Evolutionary conservation across 176 grass and related monocot genomes (phyloP).

Genomic region (Triticum urartu): DNA sequence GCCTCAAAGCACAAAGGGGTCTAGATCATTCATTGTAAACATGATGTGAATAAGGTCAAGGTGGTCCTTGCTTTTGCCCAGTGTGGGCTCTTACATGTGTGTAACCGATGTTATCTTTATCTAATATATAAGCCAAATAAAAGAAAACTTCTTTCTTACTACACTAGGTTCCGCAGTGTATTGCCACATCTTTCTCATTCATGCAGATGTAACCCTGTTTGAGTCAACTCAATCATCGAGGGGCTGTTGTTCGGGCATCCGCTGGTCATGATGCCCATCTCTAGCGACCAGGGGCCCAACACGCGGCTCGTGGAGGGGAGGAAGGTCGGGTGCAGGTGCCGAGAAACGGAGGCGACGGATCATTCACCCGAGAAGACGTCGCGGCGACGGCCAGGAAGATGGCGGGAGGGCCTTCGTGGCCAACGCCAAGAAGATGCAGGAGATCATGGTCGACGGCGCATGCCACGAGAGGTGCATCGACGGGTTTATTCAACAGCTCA

Average conservation of each 20-base stretch:
- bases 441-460: conserved; percentile 5
- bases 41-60: too few species aligned
- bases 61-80: too few species aligned
- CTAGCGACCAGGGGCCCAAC: conserved; percentile 25
- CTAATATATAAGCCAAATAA: too few species aligned
- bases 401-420: background rate
- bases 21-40: too few species aligned
- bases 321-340: conserved; percentile 2
- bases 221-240: conserved; percentile 6
- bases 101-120: too few species aligned
- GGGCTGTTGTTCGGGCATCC: conserved; percentile 40
- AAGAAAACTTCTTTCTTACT: too few species aligned
- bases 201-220: too few species aligned
- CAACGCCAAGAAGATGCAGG: conserved; percentile 38
- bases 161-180: too few species aligned
- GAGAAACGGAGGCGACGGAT: conserved; percentile 18
- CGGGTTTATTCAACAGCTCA: conserved; percentile 18
- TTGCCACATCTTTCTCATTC: too few species aligned
- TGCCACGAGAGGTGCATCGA: conserved; percentile 31
- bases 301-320: conserved; percentile 5
- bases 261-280: conserved; percentile 34
- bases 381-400: conserved; percentile 13
- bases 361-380: conserved; percentile 25
- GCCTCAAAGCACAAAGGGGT: too few species aligned
- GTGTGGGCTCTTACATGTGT: too few species aligned